Evolutionary conservation across 352 stramenopile species (phyloP).

Genomic region (Phytophthora tentaculata): DNA sequence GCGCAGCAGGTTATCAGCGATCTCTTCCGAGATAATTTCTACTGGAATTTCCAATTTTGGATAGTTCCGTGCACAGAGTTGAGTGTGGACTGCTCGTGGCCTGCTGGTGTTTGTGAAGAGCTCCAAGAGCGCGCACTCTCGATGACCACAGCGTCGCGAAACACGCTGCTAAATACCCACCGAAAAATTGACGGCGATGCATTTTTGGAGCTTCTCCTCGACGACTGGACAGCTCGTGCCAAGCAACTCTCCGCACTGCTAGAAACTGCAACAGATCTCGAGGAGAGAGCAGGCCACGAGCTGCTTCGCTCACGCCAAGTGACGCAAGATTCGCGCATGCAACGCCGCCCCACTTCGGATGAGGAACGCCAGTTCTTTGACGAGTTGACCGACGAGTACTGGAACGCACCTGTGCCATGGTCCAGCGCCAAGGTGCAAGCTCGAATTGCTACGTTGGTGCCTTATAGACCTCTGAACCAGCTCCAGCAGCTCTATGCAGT

Average conservation of each 20-base stretch:
- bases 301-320: conserved; percentile 43
- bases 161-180: conserved; percentile 53
- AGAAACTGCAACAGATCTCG: conserved; percentile 64
- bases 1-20: conserved; percentile 63
- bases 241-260: conserved; percentile 52
- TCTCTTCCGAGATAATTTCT: conserved; percentile 78
- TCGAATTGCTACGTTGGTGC: conserved; percentile 26
- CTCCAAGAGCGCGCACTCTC: conserved; percentile 65
- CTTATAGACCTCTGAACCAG: conserved; percentile 40
- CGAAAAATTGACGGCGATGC: conserved; percentile 83
- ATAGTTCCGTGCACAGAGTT: conserved; percentile 65
- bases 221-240: conserved; percentile 68
- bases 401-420: conserved; percentile 73
- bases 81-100: conserved; percentile 59
- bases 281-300: conserved; percentile 40
- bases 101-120: conserved; percentile 48
- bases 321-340: conserved; percentile 47
- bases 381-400: conserved; percentile 68
- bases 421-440: conserved; percentile 45
- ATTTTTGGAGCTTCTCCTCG: conserved; percentile 69
- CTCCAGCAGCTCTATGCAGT: conserved; percentile 51
- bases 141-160: conserved; percentile 53
- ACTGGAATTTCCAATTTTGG: conserved; percentile 86
- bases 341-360: conserved; percentile 43
- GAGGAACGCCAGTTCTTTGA: conserved; percentile 57